These are phyloP conservation scores for Cytospora schulzeri DNA, from an alignment of 2,329 filamentous ascomycete species.

Conservation along the genomic window DNA sequence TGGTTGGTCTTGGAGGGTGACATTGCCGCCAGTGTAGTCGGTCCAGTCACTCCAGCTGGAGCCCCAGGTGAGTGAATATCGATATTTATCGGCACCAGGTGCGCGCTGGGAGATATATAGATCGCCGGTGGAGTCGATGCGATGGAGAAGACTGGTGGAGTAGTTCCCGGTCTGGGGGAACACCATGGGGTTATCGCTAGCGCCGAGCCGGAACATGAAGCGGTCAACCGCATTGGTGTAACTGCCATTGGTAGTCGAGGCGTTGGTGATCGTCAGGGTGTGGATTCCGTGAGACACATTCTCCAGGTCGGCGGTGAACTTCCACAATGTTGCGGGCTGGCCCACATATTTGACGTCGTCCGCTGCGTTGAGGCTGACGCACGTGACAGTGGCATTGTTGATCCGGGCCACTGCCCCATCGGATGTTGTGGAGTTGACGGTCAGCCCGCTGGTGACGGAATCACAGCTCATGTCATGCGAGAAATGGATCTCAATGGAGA, in stretches of 20 bases:
- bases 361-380: conserved; percentile 42
- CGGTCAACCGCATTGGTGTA: conserved; percentile 58
- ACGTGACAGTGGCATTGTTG: conserved; percentile 47
- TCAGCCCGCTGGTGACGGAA: conserved; percentile 51
- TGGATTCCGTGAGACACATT: conserved; percentile 65
- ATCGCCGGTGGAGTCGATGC: conserved; percentile 37
- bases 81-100: conserved; percentile 62
- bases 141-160: conserved; percentile 52
- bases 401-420: conserved; percentile 45
- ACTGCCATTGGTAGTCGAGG: conserved; percentile 44
- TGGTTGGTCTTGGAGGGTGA: conserved; percentile 50
- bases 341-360: conserved; percentile 47
- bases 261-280: conserved; percentile 58
- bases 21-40: conserved; percentile 52
- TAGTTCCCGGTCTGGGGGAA: conserved; percentile 61
- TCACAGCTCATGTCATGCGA: conserved; percentile 63
- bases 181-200: conserved; percentile 59
- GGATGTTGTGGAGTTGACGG: conserved; percentile 55
- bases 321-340: conserved; percentile 56
- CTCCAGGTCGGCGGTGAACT: conserved; percentile 52
- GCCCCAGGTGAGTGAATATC: conserved; percentile 64
- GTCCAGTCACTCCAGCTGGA: conserved; percentile 61
- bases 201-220: conserved; percentile 63
- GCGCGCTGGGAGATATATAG: conserved; percentile 59
- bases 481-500: conserved; percentile 49